Evolutionary conservation across 805 yeast species (phyloP), one percentile per base, ranked within the genome.

Genomic region (Lachancea fermentati): DNA sequence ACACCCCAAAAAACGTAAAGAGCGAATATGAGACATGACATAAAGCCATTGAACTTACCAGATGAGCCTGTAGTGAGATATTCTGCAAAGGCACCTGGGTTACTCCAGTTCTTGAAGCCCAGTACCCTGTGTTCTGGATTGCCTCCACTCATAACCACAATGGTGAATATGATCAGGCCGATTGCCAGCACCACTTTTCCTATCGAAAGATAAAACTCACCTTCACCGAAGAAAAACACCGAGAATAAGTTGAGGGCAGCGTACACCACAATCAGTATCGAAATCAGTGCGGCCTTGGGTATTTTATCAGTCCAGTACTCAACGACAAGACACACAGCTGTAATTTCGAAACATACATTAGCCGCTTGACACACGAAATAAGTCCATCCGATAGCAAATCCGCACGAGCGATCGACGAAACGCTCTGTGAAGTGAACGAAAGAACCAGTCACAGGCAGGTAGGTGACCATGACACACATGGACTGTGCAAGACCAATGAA

Each of bases 341-440:
- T 77, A 39, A 79, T 64, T 51, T 81, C 87, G 43, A 78, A 67
- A 1, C 85, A 85, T 30, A 80, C 68, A 16, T 78, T 67, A 12
- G 77, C 78, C n/a, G 80, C 66, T 71, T 77, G 75, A 55, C 76
- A 80, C 51, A 79, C 66, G 48, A 76, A 77, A 54, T 81, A 80
- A 58, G 78, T 79, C 82, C 84, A 78, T 45, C 82, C 83, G 62
- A 79, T 70, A 35, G 86, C 80, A 55, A 79, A 79, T 5, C 85
- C 85, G 60, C 78, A 70, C 24, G 85, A 76, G 14, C 81, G 80
- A 45, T 79, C 83, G 33, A 78, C 69, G 49, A 79, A 75, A 49
- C 85, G 66, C 42, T 76, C 71, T 38, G 79, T 72, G 56, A 71
- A 79, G 39, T 76, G 68, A 44, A 76, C 71, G 53, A 78, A 76